phyloP scores from a whole-genome alignment of 1,284 basidiomycete genomes.

The Somion occarium region DNA sequence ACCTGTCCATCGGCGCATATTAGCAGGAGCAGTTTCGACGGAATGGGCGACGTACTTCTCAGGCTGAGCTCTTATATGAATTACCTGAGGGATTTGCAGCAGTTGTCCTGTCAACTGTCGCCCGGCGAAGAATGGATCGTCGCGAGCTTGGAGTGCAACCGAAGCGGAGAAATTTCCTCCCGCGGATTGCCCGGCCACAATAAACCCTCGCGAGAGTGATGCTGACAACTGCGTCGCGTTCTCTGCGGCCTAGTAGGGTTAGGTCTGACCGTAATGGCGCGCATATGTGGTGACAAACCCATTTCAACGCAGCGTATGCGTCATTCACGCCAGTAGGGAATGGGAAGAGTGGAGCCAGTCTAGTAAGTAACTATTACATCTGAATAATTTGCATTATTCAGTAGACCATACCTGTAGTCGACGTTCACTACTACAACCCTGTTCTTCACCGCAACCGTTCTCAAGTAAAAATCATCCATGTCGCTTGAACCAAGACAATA shows the following conservation, averaged over 20 bases:
- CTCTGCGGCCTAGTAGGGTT: slow-evolving; percentile 1
- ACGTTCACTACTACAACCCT: slow-evolving; percentile 17
- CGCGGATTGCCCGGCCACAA: slow-evolving; percentile 23
- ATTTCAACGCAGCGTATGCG: slow-evolving; percentile 30
- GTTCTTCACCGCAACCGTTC: slow-evolving; percentile 12
- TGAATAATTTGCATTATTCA: neutral
- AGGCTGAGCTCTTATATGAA: slow-evolving; percentile 12
- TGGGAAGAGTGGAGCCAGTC: slow-evolving; percentile 35
- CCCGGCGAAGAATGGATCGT: slow-evolving; percentile 17
- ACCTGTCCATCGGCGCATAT: slow-evolving; percentile 9
- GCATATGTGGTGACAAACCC: slow-evolving; percentile 16
- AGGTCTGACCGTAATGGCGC: neutral
- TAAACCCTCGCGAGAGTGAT: slow-evolving; percentile 13
- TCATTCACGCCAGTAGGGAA: slow-evolving; percentile 36
- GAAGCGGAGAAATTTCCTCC: slow-evolving; percentile 20
- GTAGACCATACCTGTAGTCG: slow-evolving; percentile 15
- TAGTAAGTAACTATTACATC: neutral
- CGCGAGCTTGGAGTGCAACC: slow-evolving; percentile 17
- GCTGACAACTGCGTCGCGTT: slow-evolving; percentile 8
- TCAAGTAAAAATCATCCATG: slow-evolving; percentile 11
- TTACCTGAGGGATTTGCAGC: slow-evolving; percentile 9
- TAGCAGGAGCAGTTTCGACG: neutral
- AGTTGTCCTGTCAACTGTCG: slow-evolving; percentile 13
- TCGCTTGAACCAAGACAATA: slow-evolving; percentile 10
- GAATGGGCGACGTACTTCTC: slow-evolving; percentile 10